These are phyloP conservation scores for Umbilicus rupestris DNA, from an alignment of 164 flowering plant species.

Conservation along the genomic window DNA sequence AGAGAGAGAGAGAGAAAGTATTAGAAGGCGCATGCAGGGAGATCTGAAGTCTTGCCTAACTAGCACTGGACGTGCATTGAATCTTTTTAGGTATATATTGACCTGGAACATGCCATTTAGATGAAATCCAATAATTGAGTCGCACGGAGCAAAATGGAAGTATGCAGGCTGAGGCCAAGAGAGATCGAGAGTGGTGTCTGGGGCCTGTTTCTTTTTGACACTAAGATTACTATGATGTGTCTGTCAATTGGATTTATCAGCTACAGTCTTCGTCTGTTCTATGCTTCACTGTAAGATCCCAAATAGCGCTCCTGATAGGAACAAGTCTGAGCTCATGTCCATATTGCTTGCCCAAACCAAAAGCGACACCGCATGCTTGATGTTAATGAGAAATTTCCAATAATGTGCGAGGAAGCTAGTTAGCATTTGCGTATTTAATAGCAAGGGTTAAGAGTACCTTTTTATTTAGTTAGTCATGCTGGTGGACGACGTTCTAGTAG, in stretches of 20 bases:
- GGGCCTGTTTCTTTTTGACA: background rate
- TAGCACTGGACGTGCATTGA: background rate
- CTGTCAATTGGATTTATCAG: background rate
- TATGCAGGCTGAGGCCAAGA: background rate
- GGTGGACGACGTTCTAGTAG: no score
- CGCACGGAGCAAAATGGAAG: background rate
- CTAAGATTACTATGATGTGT: background rate
- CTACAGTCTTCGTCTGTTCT: background rate
- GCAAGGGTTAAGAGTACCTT: background rate
- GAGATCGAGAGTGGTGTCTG: background rate
- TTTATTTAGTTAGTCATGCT: background rate
- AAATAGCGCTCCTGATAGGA: background rate
- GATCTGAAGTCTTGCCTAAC: background rate
- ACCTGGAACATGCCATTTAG: background rate
- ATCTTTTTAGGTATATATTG: constrained; percentile 1
- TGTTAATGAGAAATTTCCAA: background rate
- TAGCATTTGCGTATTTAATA: background rate
- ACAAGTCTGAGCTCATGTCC: background rate
- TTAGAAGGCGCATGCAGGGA: background rate
- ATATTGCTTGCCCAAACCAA: background rate
- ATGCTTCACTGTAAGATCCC: background rate
- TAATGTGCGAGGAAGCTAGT: background rate
- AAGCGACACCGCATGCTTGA: background rate
- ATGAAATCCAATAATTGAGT: background rate
- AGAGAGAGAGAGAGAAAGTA: no score